Percentiles rank a stretch among this genome's conserved stretches.
Conservation (phyloP, 768 basidiomycete genomes). For the Lepiota venenata region DNA sequence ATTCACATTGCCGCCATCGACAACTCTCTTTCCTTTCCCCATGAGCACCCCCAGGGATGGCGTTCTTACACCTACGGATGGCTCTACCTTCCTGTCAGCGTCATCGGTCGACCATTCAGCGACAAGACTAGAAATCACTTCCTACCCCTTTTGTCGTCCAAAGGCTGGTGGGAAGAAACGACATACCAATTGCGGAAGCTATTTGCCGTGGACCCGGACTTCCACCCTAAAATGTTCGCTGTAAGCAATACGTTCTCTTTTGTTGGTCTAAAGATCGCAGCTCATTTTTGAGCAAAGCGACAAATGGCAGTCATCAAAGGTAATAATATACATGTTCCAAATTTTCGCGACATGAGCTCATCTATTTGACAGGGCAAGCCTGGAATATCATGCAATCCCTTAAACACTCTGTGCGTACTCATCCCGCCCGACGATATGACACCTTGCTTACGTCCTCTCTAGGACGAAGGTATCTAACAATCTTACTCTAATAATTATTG, state of each 20-base stretch:
- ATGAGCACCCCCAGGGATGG: conserved; percentile 82
- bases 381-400: conserved; percentile 88
- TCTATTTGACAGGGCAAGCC: conserved; percentile 54
- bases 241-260: conserved; percentile 34
- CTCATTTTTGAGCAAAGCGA: conserved; percentile 39
- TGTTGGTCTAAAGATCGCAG: not conserved
- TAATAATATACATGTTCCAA: conserved; percentile 5
- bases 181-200: conserved; percentile 72
- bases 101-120: conserved; percentile 85
- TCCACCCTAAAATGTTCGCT: conserved; percentile 87
- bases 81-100: conserved; percentile 81
- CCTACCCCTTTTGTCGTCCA: conserved; percentile 77
- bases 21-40: conserved; percentile 89
- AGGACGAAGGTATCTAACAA: conserved; percentile 68
- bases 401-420: conserved; percentile 59
- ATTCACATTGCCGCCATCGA: conserved; percentile 93
- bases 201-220: conserved; percentile 81
- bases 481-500: conserved; percentile 1
- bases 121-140: conserved; percentile 80
- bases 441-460: conserved; percentile 6
- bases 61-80: conserved; percentile 85
- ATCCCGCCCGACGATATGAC: conserved; percentile 1
- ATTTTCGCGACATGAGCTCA: conserved; percentile 1
- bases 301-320: conserved; percentile 93
- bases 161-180: conserved; percentile 89